Evolutionary conservation across 169 alveolate genomes (phyloP).

Genomic region (Perkinsus marinus): DNA sequence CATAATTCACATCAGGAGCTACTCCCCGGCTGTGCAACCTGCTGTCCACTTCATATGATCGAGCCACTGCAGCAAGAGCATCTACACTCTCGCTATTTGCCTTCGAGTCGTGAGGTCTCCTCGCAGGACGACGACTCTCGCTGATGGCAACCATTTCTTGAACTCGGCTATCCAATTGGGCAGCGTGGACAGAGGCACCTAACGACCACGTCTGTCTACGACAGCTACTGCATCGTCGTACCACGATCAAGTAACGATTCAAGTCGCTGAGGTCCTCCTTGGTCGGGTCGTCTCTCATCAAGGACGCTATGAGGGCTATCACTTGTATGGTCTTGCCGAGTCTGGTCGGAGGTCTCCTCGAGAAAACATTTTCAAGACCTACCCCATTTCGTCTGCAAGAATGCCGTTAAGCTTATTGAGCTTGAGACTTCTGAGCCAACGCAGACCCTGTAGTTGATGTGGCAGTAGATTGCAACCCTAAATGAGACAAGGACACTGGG

Average conservation of each 20-base stretch:
- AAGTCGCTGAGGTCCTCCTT: neutral
- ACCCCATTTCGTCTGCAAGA: slow-evolving; percentile 31
- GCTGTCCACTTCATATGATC: too few species aligned
- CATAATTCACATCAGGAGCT: slow-evolving; percentile 7
- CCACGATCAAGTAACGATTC: slow-evolving; percentile 13
- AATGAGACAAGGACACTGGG: neutral
- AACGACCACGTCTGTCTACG: slow-evolving; percentile 70
- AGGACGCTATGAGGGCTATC: slow-evolving; percentile 18
- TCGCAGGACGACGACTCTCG: neutral
- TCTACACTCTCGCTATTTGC: neutral
- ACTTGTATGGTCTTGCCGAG: slow-evolving; percentile 16
- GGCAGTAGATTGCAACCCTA: neutral
- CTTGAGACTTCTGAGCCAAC: neutral
- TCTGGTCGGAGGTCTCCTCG: neutral
- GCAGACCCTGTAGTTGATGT: neutral
- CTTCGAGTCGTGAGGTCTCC: neutral
- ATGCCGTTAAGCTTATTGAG: slow-evolving; percentile 13
- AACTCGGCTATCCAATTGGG: slow-evolving; percentile 67
- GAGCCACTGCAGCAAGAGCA: too few species aligned
- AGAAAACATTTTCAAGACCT: neutral
- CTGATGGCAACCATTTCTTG: neutral
- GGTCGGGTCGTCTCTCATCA: neutral
- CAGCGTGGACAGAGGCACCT: slow-evolving; percentile 81
- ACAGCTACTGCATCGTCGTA: neutral
- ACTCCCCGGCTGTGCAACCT: slow-evolving; percentile 46